Percentiles rank a stretch among this genome's conserved stretches.
Evolutionary conservation across 768 basidiomycete species (phyloP).

Genomic region (Tylopilus subfusipes): DNA sequence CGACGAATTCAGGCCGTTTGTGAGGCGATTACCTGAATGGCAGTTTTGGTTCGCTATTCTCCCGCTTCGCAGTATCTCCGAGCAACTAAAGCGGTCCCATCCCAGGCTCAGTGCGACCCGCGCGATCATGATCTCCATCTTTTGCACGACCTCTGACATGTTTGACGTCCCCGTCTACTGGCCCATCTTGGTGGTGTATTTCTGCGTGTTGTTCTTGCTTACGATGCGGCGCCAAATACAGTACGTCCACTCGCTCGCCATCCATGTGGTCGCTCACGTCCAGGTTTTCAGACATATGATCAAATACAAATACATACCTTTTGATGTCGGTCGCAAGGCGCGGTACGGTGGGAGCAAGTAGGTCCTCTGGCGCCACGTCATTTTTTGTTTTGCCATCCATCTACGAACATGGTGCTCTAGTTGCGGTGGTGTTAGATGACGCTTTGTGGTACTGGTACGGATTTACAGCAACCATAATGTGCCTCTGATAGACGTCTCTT

Average conservation of each 20-base stretch:
- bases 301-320: conserved; percentile 96
- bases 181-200: conserved; percentile 98
- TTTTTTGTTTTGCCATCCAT: conserved; percentile 5
- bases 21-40: conserved; percentile 93
- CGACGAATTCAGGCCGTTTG: conserved; percentile 97
- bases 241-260: conserved; percentile 44
- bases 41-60: conserved; percentile 75
- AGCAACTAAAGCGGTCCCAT: neutral
- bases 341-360: conserved; percentile 69
- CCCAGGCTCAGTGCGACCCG: conserved; percentile 86
- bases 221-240: conserved; percentile 97
- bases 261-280: conserved; percentile 4
- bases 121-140: conserved; percentile 76
- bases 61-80: neutral
- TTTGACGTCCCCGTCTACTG: conserved; percentile 99
- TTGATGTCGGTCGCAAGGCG: conserved; percentile 92
- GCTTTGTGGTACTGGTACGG: conserved; percentile 23
- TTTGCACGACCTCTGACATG: conserved; percentile 75
- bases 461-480: conserved; percentile 29
- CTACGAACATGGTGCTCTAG: conserved; percentile 11
- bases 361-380: neutral
- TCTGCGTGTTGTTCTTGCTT: conserved; percentile 89
- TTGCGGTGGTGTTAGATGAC: conserved; percentile 20
- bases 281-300: conserved; percentile 83
- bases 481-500: conserved; percentile 6